These are phyloP conservation scores for Penicillium sp. DNA, from an alignment of 2,329 filamentous ascomycete species.

Conservation along the genomic window DNA sequence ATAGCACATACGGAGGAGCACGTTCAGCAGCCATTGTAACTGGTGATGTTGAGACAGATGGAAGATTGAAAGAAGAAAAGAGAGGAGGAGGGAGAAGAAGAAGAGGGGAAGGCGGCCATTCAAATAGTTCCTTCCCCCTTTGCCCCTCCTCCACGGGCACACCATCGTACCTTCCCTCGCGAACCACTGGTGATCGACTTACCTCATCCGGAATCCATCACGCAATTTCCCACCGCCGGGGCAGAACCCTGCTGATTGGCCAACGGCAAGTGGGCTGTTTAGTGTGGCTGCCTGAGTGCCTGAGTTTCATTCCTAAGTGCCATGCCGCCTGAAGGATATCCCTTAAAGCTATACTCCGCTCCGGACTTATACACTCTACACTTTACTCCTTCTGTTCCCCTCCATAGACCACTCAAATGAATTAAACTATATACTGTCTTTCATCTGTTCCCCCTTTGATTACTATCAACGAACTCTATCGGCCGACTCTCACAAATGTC, in stretches of 20 bases:
- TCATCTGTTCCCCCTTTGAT: background rate
- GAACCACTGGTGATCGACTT: constrained; percentile 19
- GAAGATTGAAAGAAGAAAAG: too few relatives aligned
- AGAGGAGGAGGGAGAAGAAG: background rate
- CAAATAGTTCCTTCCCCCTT: constrained; percentile 18
- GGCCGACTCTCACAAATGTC: constrained; percentile 11
- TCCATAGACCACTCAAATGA: background rate
- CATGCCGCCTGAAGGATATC: background rate
- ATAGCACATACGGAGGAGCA: constrained; percentile 46
- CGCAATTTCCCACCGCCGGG: constrained; percentile 40
- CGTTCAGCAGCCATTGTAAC: constrained; percentile 48
- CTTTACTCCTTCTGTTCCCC: background rate
- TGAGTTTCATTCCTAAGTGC: constrained; percentile 2
- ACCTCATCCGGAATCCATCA: constrained; percentile 33
- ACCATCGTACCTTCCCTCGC: constrained; percentile 4
- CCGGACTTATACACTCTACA: background rate
- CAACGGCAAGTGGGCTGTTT: constrained; percentile 29
- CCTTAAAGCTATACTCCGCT: background rate
- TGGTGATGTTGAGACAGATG: too few relatives aligned
- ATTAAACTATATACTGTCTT: background rate
- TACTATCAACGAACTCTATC: too few relatives aligned
- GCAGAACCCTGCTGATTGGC: constrained; percentile 37
- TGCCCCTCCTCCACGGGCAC: constrained; percentile 17
- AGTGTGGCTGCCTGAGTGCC: constrained; percentile 15
- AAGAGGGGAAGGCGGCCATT: constrained; percentile 11